phyloP scores from a whole-genome alignment of 1,139 yeast species.

The Scheffersomyces quercinus region DNA sequence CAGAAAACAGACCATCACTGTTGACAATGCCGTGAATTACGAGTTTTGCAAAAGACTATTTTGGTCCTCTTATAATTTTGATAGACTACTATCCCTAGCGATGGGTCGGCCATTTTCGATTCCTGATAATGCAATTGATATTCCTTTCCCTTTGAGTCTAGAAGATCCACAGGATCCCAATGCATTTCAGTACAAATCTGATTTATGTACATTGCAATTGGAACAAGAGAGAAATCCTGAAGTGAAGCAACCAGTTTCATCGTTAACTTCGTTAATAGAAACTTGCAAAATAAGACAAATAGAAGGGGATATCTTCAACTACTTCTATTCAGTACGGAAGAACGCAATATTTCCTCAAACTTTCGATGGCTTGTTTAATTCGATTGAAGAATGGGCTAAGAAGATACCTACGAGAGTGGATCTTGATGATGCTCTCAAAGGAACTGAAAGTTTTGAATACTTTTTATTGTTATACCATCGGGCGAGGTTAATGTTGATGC shows the following conservation, averaged over 20 bases:
- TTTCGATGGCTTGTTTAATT: background rate
- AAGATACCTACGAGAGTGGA: background rate
- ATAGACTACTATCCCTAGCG: background rate
- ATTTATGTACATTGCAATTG: background rate
- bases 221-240: slow-evolving; percentile 1
- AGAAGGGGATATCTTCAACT: background rate
- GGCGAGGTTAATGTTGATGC: background rate
- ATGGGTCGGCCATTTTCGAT: background rate
- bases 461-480: background rate
- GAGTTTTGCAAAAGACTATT: background rate
- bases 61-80: background rate
- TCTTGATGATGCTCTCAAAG: background rate
- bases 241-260: background rate
- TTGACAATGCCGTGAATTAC: background rate
- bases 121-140: background rate
- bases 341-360: background rate
- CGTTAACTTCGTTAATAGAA: background rate
- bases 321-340: background rate
- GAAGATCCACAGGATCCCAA: background rate
- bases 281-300: background rate
- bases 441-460: background rate
- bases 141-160: background rate
- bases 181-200: background rate
- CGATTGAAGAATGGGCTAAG: background rate
- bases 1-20: background rate